Base-by-base conservation (phyloP, 768 basidiomycete species). In the Tylopilus balloui region DNA sequence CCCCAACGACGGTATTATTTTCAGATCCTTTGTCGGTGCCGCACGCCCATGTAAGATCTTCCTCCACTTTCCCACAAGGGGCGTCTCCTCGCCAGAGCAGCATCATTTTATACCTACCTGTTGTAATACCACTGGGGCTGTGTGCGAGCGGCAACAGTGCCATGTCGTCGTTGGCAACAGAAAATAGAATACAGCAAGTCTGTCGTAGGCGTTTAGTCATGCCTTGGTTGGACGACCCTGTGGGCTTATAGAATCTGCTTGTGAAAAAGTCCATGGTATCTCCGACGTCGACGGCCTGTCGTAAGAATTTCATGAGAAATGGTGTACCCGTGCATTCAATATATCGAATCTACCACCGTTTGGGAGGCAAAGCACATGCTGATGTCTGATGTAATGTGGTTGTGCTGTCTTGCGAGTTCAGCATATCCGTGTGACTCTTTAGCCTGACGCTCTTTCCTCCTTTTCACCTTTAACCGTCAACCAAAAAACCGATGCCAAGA, bases 101-200 rank as follows among this genome's bases (percentile, higher is more conserved):
- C 66, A 62, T n/a, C 66, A 58, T 14, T 58, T 55, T 12, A 79
- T 64, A 0, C 78, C 77, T 0, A 59, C 63, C 14, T 67, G 66
- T 52, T 78, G 68, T 25, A 83, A 60, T 0, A 81, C 73, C 0
- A n/a, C n/a, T n/a, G n/a, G 78, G 75, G 54, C 78, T 79, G 11
- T 77, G 63, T 0, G 60, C 37, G 6, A 75, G 58, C 0, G 81
- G 80, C 0, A 59, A 59, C 12, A 83, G 70, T 35, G 58, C 64
- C 25, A 78, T 71, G 28, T 73, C 65, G 59, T 83, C 78, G 52
- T 83, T 73, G 0, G 78, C 59, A 71, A 75, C 70, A 17, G 61
- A 55, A 84, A 84, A 59, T 82, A 83, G 57, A 80, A 81, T 4
- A 71, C 69, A 2, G 80, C 79, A 7, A 83, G 69, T 19, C 82